These are phyloP conservation scores for Panaeolus cyanescens DNA, from an alignment of 768 basidiomycete species.

Conservation along the genomic window DNA sequence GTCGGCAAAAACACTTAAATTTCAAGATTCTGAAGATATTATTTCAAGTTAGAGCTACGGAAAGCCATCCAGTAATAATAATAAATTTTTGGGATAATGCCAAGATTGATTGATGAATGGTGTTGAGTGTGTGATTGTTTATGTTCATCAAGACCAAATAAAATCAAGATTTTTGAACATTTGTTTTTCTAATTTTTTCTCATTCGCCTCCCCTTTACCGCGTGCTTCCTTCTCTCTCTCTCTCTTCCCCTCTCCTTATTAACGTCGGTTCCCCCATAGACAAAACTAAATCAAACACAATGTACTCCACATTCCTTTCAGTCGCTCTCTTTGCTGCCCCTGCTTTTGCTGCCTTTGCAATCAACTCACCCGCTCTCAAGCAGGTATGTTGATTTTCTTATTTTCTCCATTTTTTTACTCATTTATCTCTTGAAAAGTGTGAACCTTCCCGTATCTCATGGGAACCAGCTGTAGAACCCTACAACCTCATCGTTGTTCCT, in stretches of 20 bases:
- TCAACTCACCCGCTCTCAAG: conserved; percentile 50
- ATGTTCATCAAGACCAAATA: too few relatives aligned
- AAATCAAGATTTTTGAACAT: too few relatives aligned
- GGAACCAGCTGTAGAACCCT: conserved; percentile 47
- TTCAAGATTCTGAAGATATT: too few relatives aligned
- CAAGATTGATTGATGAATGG: neutral
- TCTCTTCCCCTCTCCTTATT: conserved; percentile 28
- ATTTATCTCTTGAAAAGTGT: conserved; percentile 46
- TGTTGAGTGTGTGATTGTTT: too few relatives aligned
- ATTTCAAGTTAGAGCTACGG: too few relatives aligned
- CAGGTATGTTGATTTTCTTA: conserved; percentile 49
- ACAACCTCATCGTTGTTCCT: conserved; percentile 58
- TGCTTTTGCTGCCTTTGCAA: conserved; percentile 54
- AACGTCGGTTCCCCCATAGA: conserved; percentile 30
- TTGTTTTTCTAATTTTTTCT: too few relatives aligned
- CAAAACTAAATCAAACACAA: conserved; percentile 33
- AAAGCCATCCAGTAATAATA: neutral
- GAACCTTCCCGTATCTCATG: conserved; percentile 50
- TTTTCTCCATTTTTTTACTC: neutral
- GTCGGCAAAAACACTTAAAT: too few relatives aligned
- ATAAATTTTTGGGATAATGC: neutral
- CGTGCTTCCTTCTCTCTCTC: conserved; percentile 17
- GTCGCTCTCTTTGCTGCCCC: conserved; percentile 65
- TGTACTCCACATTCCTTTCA: conserved; percentile 82
- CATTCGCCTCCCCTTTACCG: neutral